Evolutionary conservation across 106 monocot genomes (phyloP), one percentile per base, ranked within the genome.

Genomic region (Acorus gramineus): DNA sequence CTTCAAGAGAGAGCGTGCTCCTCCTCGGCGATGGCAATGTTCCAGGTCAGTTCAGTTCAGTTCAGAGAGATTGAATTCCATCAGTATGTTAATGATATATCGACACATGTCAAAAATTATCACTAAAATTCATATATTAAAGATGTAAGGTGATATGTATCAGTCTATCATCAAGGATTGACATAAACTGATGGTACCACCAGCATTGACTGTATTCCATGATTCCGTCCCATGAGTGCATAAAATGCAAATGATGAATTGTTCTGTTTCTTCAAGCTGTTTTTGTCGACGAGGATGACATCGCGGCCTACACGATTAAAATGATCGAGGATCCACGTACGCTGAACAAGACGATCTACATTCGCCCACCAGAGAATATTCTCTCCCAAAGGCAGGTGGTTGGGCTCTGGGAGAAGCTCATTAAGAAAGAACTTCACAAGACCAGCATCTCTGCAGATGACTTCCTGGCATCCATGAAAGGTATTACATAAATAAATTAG

Each of bases 201-300:
- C 28, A 28, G 28, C 28, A 28, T 28, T 28, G 28, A 28, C 28
- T 28, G 28, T 28, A 28, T 28, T 28, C 1, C 28, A 28, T 28
- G 28, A 28, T 28, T 28, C 28, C 28, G 1, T 28, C 28, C 28
- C 28, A 28, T 28, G 28, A 28, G 28, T 28, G 28, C 28, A 28
- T 28, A 28, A 28, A 28, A 28, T 28, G 28, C 28, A 28, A 28
- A 28, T 28, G 28, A 28, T 28, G 28, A 28, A 1, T 28, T 28
- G 28, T 28, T 28, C 28, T 28, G 28, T 28, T 28, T 28, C 28
- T 28, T 28, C 43, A 47, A 86, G 86, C 82, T 7, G 53, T 79
- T 6, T 79, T 66, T 61, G 82, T 75, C 2, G 86, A 79, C 14
- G 86, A 86, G 53, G 82, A 86, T 50, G 82, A 82, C 65, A 74